phyloP scores from a whole-genome alignment of 2,329 filamentous ascomycete species.

The Fusarium coffeatum region DNA sequence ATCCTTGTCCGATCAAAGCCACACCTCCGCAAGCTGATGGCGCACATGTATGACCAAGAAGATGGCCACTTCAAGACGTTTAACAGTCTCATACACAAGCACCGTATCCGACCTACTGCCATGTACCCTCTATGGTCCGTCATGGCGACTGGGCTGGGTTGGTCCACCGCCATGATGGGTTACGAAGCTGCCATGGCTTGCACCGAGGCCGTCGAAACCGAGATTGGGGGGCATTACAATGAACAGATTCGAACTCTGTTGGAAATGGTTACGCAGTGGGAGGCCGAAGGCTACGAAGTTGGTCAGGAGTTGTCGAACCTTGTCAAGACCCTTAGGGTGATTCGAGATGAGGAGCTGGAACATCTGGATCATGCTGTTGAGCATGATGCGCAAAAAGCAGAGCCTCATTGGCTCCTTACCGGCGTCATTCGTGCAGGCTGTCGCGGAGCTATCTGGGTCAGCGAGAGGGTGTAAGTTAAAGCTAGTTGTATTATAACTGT shows the following conservation, averaged over 20 bases:
- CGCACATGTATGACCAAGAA: slow-evolving; percentile 99
- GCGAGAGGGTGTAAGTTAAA: slow-evolving; percentile 70
- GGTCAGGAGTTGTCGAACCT: slow-evolving; percentile 81
- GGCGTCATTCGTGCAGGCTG: slow-evolving; percentile 91
- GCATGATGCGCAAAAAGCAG: slow-evolving; percentile 89
- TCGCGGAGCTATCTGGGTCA: slow-evolving; percentile 91
- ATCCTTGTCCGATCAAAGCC: slow-evolving; percentile 83
- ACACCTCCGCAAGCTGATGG: slow-evolving; percentile 89
- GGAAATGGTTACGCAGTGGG: slow-evolving; percentile 82
- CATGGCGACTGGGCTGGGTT: slow-evolving; percentile 84
- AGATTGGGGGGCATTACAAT: slow-evolving; percentile 97
- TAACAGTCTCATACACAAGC: slow-evolving; percentile 82
- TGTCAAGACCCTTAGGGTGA: slow-evolving; percentile 79
- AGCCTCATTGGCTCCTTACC: slow-evolving; percentile 89
- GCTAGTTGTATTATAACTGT: slow-evolving; percentile 47
- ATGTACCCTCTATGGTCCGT: slow-evolving; percentile 92
- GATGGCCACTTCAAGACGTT: slow-evolving; percentile 87
- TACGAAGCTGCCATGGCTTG: slow-evolving; percentile 98
- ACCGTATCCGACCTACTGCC: slow-evolving; percentile 90
- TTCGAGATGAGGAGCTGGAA: slow-evolving; percentile 95
- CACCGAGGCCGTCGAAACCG: slow-evolving; percentile 97
- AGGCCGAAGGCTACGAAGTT: slow-evolving; percentile 80
- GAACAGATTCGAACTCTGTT: slow-evolving; percentile 85
- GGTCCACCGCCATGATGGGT: slow-evolving; percentile 89
- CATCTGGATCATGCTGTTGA: slow-evolving; percentile 95